Percentiles rank a stretch among this genome's conserved stretches.
These are phyloP conservation scores for Lachnum nothofagi DNA, from an alignment of 2,329 filamentous ascomycete species.

Conservation along the genomic window DNA sequence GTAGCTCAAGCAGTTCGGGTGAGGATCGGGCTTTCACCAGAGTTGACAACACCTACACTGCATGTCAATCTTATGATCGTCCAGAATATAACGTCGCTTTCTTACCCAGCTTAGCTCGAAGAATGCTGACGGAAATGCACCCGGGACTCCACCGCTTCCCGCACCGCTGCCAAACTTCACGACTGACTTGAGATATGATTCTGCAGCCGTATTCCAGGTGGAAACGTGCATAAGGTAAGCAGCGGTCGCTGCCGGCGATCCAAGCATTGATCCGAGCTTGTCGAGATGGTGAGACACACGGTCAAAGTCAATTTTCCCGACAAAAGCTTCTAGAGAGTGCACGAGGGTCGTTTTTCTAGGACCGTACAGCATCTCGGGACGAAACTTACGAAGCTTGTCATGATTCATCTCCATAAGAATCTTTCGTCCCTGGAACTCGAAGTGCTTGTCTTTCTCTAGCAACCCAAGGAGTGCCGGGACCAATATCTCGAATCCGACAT, in stretches of 20 bases:
- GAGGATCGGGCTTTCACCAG: background rate
- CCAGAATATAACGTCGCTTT: background rate
- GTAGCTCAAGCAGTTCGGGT: background rate
- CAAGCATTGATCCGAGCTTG: background rate
- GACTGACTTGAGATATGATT: background rate
- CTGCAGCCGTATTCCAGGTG: background rate
- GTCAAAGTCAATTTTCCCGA: constrained; percentile 36
- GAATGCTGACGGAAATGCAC: background rate
- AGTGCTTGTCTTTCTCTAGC: background rate
- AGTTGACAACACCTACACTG: background rate
- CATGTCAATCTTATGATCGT: background rate
- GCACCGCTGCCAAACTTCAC: background rate
- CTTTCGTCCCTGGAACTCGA: background rate
- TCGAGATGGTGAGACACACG: constrained; percentile 8
- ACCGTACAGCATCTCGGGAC: constrained; percentile 29
- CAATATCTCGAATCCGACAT: background rate
- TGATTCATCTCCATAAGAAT: constrained; percentile 25
- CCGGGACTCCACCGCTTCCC: background rate
- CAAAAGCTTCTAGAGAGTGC: constrained; percentile 38
- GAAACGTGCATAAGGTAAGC: background rate
- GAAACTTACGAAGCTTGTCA: constrained; percentile 30
- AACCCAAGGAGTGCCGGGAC: background rate
- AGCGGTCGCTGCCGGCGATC: background rate
- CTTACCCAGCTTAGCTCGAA: background rate
- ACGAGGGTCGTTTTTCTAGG: constrained; percentile 29